Conservation (phyloP, 2,329 filamentous ascomycete species). For the Epichloe elymi region DNA sequence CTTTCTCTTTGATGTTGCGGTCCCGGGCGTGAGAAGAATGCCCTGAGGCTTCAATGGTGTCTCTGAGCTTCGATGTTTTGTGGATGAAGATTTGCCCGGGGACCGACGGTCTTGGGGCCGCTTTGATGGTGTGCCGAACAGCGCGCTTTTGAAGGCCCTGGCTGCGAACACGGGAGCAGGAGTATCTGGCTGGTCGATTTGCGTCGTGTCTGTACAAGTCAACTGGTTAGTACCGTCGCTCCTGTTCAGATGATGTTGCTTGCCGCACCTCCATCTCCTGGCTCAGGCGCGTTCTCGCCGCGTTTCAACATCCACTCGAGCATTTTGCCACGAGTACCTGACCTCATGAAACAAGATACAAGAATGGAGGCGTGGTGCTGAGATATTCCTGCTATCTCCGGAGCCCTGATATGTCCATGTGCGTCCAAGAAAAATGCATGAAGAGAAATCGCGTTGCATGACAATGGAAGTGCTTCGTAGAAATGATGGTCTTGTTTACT, state of each 20-base stretch:
- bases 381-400: not conserved
- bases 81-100: slow-evolving; percentile 7
- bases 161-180: slow-evolving; percentile 55
- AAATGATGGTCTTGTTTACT: too few species aligned
- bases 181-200: slow-evolving; percentile 47
- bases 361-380: not conserved
- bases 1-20: slow-evolving; percentile 45
- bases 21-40: slow-evolving; percentile 52
- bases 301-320: slow-evolving; percentile 46
- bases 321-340: slow-evolving; percentile 23
- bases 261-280: slow-evolving; percentile 13
- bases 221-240: not conserved
- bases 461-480: too few species aligned
- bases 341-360: not conserved
- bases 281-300: slow-evolving; percentile 25
- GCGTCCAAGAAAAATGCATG: not conserved
- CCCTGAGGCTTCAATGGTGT: slow-evolving; percentile 41
- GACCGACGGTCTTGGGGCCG: slow-evolving; percentile 20
- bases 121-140: slow-evolving; percentile 46
- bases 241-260: not conserved
- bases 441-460: not conserved
- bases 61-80: slow-evolving; percentile 17
- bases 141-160: slow-evolving; percentile 47
- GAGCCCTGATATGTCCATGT: not conserved
- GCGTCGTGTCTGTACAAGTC: slow-evolving; percentile 24